A percentile compares a stretch with the other conserved stretches of the same genome.
phyloP scores from a whole-genome alignment of 371 early-diverging fungal species.

The Lichtheimia ramosa region DNA sequence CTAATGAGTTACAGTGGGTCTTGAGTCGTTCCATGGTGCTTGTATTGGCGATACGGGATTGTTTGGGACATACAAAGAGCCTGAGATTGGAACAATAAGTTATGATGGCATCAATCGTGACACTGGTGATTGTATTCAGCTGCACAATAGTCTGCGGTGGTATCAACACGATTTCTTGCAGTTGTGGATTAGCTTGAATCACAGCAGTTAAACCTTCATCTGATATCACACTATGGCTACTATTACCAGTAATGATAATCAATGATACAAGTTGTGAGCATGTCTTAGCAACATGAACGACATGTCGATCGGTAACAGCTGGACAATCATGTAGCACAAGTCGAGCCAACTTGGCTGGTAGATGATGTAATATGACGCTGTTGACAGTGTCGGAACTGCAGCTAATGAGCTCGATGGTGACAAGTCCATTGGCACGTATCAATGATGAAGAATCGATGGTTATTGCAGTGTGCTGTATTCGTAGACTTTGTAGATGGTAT shows the following conservation, averaged over 20 bases:
- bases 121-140: not conserved
- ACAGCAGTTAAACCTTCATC: not conserved
- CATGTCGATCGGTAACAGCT: conserved; percentile 1
- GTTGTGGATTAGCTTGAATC: not conserved
- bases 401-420: not conserved
- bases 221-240: not conserved
- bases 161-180: not conserved
- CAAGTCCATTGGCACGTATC: not conserved
- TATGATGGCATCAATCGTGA: not conserved
- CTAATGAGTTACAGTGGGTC: not conserved
- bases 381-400: not conserved
- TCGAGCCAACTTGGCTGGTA: not conserved
- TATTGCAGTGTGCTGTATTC: too few relatives aligned
- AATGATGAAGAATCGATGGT: too few relatives aligned
- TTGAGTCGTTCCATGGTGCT: not conserved
- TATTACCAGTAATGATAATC: not conserved
- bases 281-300: not conserved
- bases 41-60: not conserved
- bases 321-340: conserved; percentile 2
- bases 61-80: not conserved
- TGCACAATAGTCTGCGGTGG: not conserved
- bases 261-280: not conserved
- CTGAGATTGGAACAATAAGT: not conserved
- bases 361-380: not conserved
- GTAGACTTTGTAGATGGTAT: too few relatives aligned